Percentiles rank a stretch among this genome's conserved stretches.
Conservation (phyloP, 805 yeast genomes). For the Wickerhamomyces tratensis region DNA sequence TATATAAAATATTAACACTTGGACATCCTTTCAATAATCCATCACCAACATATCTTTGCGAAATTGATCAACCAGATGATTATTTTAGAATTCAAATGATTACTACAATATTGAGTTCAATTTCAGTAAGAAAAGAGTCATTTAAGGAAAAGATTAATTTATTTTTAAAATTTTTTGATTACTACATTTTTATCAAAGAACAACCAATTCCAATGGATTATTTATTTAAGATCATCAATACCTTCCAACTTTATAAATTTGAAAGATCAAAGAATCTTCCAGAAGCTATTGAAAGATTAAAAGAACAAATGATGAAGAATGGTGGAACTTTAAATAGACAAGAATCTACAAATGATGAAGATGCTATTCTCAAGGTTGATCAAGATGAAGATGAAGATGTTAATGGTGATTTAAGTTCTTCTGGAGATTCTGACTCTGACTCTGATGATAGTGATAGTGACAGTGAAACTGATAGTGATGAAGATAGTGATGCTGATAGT, state of each 20-base stretch:
- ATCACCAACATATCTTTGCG: conserved; percentile 25
- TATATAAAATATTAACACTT: conserved; percentile 47
- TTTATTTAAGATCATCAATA: conserved; percentile 39
- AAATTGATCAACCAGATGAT: conserved; percentile 54
- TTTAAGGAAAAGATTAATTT: conserved; percentile 20
- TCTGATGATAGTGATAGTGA: conserved; percentile 12
- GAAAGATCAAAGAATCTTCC: conserved; percentile 25
- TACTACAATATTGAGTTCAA: conserved; percentile 29
- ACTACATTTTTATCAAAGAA: conserved; percentile 52
- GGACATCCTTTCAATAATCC: conserved; percentile 63
- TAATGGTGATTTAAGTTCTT: conserved; percentile 19
- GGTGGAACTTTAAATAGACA: not conserved
- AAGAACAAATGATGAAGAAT: conserved; percentile 8
- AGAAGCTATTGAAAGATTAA: conserved; percentile 34
- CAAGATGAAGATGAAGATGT: conserved; percentile 19
- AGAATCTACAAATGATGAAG: conserved; percentile 1
- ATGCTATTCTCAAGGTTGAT: conserved; percentile 16
- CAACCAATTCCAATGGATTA: conserved; percentile 57
- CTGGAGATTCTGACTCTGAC: conserved; percentile 11
- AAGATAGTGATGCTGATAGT: conserved; percentile 15
- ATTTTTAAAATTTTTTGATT: conserved; percentile 58
- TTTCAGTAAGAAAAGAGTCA: conserved; percentile 10
- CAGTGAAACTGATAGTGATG: conserved; percentile 14
- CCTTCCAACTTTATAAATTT: conserved; percentile 28
- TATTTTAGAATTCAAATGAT: conserved; percentile 63